Evolutionary conservation across 2,329 filamentous ascomycete genomes (phyloP), one percentile per base, ranked within the genome.

Genomic region (Elsinoe perseae): DNA sequence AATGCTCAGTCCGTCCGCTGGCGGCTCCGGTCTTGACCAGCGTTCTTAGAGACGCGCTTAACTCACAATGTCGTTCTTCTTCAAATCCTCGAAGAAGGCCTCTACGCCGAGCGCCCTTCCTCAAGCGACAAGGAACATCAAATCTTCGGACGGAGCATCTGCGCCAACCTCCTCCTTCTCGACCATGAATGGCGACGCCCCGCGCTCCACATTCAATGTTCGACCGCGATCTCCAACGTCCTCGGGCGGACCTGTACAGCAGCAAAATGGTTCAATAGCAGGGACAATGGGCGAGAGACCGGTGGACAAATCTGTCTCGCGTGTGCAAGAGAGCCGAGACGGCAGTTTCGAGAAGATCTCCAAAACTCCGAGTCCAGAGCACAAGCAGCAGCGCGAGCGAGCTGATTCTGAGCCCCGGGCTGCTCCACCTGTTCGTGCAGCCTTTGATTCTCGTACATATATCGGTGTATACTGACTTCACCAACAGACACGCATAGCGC

Each of bases 321-420:
- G 57, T 21, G 48, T 21, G 43, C 32, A 56, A 21, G 55, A 58
- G 23, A 57, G 59, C 5, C 53, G 28, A 50, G 38, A 6, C 28
- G 52, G 55, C 54, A 54, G 46, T 44, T 56, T 42, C 7, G 57
- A 59, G 14, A 59, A 59, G 50, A 23, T 50, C n/a, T 50, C 57
- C 2, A 58, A 54, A 20, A 56, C 79, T 55, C 77, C 74, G 42
- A 87, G 84, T 63, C 84, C 85, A 12, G 86, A 87, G 63, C 80
- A 85, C 63, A 77, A 77, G 62, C 80, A 25, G 42, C 67, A 76
- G 62, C 80, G 83, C 70, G 83, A 71, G 68, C 78, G 75, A 69
- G 69, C 73, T 61, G 76, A 79, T 59, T 77, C 76, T 57, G 80
- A 81, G 59, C 71, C 75, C 46, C 78, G 81, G 70, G 78, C 82